Evolutionary conservation across 2,329 filamentous ascomycete genomes (phyloP).

Genomic region (Onygena corvina): DNA sequence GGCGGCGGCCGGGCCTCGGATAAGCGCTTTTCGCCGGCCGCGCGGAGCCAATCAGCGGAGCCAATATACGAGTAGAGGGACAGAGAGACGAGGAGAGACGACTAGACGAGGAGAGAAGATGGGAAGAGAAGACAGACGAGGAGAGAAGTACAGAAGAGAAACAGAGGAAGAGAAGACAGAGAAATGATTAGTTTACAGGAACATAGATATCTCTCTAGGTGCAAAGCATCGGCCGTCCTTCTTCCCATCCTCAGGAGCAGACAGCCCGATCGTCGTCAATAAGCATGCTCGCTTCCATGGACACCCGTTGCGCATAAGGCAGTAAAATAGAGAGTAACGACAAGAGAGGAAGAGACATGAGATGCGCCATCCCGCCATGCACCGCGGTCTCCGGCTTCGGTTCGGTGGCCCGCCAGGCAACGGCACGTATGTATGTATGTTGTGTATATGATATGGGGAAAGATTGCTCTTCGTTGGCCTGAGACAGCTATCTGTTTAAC

Average conservation of each 20-base stretch:
- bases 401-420: too few species aligned
- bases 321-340: not conserved
- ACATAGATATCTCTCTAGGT: slow-evolving; percentile 2
- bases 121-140: not conserved
- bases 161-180: not conserved
- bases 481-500: not conserved
- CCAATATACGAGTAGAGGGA: not conserved
- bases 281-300: not conserved
- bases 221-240: not conserved
- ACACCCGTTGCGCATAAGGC: slow-evolving; percentile 1
- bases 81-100: not conserved
- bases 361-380: too few species aligned
- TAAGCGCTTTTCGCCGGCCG: slow-evolving; percentile 8
- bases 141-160: not conserved
- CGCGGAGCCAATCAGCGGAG: slow-evolving; percentile 1
- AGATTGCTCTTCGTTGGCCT: not conserved
- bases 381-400: too few species aligned
- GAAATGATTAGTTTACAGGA: not conserved
- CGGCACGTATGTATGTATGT: not conserved
- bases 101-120: not conserved
- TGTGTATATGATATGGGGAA: not conserved
- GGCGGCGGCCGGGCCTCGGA: too few species aligned
- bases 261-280: not conserved
- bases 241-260: not conserved
- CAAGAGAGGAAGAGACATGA: not conserved